Evolutionary conservation across 306 rosid species (phyloP).

Genomic region (Cicer yamashitae): DNA sequence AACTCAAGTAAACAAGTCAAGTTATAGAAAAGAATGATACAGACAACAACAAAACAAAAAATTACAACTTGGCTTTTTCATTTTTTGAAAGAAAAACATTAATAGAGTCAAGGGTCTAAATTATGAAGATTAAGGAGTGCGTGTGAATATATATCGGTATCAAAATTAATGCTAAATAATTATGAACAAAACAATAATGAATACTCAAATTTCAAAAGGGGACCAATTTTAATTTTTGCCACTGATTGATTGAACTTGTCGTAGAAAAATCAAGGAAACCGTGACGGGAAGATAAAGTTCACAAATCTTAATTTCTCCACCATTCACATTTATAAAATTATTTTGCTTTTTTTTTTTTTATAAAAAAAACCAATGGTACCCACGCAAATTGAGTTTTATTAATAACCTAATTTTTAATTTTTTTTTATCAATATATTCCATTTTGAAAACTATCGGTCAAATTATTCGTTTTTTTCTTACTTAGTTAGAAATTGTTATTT

Average conservation of each 20-base stretch:
- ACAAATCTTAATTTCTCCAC: background rate
- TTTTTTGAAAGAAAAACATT: slow-evolving; percentile 8
- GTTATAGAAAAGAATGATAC: background rate
- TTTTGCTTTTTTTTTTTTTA: too few relatives aligned
- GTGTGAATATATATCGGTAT: too few relatives aligned
- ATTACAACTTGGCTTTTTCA: background rate
- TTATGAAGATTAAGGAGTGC: background rate
- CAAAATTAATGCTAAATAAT: too few relatives aligned
- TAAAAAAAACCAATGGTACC: too few relatives aligned
- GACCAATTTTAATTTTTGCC: background rate
- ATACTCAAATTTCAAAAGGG: background rate
- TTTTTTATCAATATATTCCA: too few relatives aligned
- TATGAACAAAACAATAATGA: too few relatives aligned
- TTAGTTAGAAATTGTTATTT: too few relatives aligned
- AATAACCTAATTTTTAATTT: too few relatives aligned
- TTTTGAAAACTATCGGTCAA: too few relatives aligned
- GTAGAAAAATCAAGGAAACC: background rate
- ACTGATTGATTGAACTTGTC: background rate
- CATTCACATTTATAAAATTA: background rate
- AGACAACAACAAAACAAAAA: background rate
- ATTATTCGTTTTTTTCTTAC: too few relatives aligned
- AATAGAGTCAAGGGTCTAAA: background rate
- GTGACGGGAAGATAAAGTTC: background rate
- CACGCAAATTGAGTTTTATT: too few relatives aligned
- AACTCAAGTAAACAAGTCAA: background rate